A percentile compares a stretch with the other conserved stretches of the same genome.
phyloP scores from a whole-genome alignment of 306 rosid species.

The Prosopis cineraria region DNA sequence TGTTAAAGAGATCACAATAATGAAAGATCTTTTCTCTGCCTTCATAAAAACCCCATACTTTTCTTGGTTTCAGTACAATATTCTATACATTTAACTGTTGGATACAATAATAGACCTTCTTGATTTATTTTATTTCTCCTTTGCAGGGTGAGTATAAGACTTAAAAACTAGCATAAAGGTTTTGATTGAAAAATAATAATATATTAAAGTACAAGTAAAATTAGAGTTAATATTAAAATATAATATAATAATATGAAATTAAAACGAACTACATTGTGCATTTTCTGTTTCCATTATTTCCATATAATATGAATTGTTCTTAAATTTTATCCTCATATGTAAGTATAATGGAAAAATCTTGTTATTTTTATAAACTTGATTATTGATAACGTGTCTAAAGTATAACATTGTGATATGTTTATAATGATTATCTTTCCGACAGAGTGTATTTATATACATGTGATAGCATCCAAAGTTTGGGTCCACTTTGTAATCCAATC shows the following conservation, averaged over 20 bases:
- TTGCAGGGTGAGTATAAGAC: neutral
- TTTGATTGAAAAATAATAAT: neutral
- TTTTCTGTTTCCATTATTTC: no score
- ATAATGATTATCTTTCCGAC: constrained; percentile 11
- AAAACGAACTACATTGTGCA: no score
- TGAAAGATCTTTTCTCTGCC: neutral
- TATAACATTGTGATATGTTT: neutral
- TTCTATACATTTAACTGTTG: neutral
- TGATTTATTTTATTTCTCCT: neutral
- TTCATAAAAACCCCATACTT: neutral
- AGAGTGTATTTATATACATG: constrained; percentile 12
- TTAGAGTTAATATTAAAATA: no score
- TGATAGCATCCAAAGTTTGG: constrained; percentile 6
- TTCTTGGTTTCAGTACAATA: neutral
- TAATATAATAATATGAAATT: no score
- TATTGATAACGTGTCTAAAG: neutral
- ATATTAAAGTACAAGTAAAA: no score
- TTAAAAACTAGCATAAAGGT: neutral
- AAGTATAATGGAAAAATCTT: neutral
- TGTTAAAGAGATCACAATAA: neutral
- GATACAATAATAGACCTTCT: neutral
- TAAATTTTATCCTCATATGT: neutral
- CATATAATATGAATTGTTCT: no score
- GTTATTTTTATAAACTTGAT: neutral
- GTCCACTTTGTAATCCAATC: neutral